Evolutionary conservation across 73 alveolate genomes (phyloP).

Genomic region (Paramecium tetraurelia): DNA sequence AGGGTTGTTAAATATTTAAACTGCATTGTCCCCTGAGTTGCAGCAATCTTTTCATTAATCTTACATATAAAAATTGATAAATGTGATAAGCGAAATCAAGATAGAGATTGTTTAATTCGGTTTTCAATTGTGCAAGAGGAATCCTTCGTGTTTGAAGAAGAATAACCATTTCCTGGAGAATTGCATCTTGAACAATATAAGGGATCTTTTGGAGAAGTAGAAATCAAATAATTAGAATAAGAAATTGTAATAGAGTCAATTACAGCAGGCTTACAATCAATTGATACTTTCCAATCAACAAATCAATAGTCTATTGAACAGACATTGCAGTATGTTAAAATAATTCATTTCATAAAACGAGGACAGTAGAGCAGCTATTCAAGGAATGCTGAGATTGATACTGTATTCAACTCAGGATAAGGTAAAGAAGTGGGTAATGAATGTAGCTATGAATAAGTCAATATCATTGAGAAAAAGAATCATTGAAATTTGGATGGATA

Average conservation of each 20-base stretch:
- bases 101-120: slow-evolving; percentile 32
- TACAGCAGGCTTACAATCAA: not conserved
- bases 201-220: not conserved
- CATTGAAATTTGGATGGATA: slow-evolving; percentile 33
- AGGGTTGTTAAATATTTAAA: not conserved
- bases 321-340: slow-evolving; percentile 20
- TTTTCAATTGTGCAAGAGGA: not conserved
- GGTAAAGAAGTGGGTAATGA: slow-evolving; percentile 1
- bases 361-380: not conserved
- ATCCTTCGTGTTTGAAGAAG: slow-evolving; percentile 18
- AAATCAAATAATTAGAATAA: not conserved
- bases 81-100: slow-evolving; percentile 1
- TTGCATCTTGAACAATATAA: not conserved
- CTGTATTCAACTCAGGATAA: not conserved
- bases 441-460: not conserved
- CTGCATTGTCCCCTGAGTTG: not conserved
- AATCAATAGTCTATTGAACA: not conserved
- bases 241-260: not conserved
- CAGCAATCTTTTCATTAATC: not conserved
- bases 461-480: not conserved
- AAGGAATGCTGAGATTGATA: not conserved
- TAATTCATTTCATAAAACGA: not conserved
- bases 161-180: not conserved
- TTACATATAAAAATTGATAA: not conserved
- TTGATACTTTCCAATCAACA: not conserved